Percentiles rank a stretch among this genome's conserved stretches.
phyloP scores from a whole-genome alignment of 2,329 filamentous ascomycete species.

The Stagonosporopsis cucurbitacearum region DNA sequence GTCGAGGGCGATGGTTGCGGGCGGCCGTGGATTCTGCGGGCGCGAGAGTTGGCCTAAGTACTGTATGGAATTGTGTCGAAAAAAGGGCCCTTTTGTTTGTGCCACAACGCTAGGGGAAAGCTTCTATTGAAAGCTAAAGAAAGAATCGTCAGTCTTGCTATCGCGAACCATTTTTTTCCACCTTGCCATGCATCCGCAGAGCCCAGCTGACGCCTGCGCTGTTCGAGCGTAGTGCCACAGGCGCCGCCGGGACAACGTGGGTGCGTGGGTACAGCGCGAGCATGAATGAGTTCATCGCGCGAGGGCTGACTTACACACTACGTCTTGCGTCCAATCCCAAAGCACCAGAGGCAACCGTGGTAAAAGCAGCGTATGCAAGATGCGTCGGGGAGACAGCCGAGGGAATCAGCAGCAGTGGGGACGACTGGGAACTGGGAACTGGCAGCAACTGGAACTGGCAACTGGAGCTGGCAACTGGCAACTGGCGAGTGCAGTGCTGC shows the following conservation, averaged over 20 bases:
- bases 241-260: slow-evolving; percentile 25
- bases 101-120: slow-evolving; percentile 29
- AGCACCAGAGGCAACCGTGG: background rate
- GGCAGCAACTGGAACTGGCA: too few relatives aligned
- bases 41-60: slow-evolving; percentile 19
- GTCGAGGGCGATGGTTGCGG: slow-evolving; percentile 5
- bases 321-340: slow-evolving; percentile 21
- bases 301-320: slow-evolving; percentile 33
- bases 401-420: slow-evolving; percentile 5
- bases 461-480: too few relatives aligned
- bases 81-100: slow-evolving; percentile 19
- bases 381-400: background rate
- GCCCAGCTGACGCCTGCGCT: slow-evolving; percentile 30
- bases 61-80: too few relatives aligned
- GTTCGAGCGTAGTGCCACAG: slow-evolving; percentile 27
- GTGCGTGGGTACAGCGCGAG: slow-evolving; percentile 27
- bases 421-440: too few relatives aligned
- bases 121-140: slow-evolving; percentile 32
- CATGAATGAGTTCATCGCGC: slow-evolving; percentile 21
- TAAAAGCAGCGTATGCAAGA: slow-evolving; percentile 3
- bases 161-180: slow-evolving; percentile 26
- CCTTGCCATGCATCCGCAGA: too few relatives aligned
- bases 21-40: slow-evolving; percentile 15
- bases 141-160: slow-evolving; percentile 30
- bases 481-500: too few relatives aligned